These are phyloP conservation scores for Trichophyton mentagrophytes DNA, from an alignment of 2,329 filamentous ascomycete genomes.

Conservation along the genomic window DNA sequence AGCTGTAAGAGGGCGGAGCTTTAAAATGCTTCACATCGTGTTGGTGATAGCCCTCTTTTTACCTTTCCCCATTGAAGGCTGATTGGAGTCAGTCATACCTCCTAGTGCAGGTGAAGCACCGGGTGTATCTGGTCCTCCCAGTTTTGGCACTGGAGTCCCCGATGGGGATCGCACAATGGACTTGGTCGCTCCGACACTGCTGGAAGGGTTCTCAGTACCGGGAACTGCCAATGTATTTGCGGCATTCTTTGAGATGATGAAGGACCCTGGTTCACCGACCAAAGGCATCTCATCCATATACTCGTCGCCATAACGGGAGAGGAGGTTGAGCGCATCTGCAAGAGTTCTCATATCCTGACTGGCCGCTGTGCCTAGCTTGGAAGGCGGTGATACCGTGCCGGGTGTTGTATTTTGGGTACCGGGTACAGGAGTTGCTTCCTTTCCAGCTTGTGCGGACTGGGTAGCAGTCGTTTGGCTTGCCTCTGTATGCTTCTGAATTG, in stretches of 20 bases:
- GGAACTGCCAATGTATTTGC: constrained; percentile 13
- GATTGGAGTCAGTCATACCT: neutral
- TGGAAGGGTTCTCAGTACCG: constrained; percentile 6
- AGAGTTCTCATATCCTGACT: constrained; percentile 30
- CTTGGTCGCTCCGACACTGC: neutral
- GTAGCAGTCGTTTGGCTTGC: constrained; percentile 21
- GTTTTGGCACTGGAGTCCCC: constrained; percentile 10
- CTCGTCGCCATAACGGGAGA: constrained; percentile 44
- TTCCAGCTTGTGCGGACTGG: constrained; percentile 32
- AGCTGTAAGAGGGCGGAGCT: too few species aligned
- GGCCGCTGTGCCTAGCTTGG: constrained; percentile 5
- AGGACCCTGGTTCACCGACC: constrained; percentile 49
- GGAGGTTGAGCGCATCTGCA: constrained; percentile 38
- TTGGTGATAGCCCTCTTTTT: constrained; percentile 13
- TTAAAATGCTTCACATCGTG: neutral
- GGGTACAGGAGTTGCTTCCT: constrained; percentile 37
- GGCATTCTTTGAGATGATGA: constrained; percentile 39
- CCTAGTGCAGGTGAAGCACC: constrained; percentile 5
- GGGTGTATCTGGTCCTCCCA: constrained; percentile 9
- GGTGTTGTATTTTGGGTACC: constrained; percentile 23
- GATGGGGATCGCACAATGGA: constrained; percentile 1
- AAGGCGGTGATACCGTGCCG: constrained; percentile 14
- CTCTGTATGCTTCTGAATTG: constrained; percentile 31
- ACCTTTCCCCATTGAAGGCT: constrained; percentile 15
- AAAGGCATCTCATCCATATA: constrained; percentile 53